Evolutionary conservation across 805 yeast genomes (phyloP).

Genomic region (Starmerella bacillaris): DNA sequence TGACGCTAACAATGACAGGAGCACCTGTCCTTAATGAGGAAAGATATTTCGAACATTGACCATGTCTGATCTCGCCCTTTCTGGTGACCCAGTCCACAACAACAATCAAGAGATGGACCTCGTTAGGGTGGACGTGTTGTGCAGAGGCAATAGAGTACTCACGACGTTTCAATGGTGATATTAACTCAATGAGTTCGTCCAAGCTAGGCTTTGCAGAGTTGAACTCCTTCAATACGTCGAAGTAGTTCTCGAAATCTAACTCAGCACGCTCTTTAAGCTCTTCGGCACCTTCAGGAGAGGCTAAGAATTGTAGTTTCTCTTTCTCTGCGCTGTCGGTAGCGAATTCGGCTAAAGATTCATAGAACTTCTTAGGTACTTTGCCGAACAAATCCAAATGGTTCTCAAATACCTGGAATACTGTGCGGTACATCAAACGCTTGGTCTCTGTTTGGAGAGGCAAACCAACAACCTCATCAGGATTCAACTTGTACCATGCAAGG

Average conservation of each 20-base stretch:
- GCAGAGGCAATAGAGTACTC: constrained; percentile 96
- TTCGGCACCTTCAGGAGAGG: constrained; percentile 65
- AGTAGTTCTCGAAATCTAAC: constrained; percentile 61
- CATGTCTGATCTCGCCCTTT: constrained; percentile 68
- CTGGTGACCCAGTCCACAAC: constrained; percentile 87
- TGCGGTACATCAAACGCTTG: constrained; percentile 40
- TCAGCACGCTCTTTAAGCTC: constrained; percentile 74
- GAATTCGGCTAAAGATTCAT: constrained; percentile 57
- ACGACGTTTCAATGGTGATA: constrained; percentile 84
- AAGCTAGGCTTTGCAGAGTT: constrained; percentile 63
- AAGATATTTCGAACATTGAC: constrained; percentile 84
- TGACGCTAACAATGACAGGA: constrained; percentile 81
- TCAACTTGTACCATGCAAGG: constrained; percentile 50
- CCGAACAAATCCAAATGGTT: constrained; percentile 82
- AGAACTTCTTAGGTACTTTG: constrained; percentile 88
- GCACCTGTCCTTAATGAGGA: constrained; percentile 63
- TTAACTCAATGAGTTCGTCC: constrained; percentile 47
- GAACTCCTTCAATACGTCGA: constrained; percentile 65
- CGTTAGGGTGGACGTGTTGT: constrained; percentile 77
- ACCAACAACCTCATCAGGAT: constrained; percentile 49
- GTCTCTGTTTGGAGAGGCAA: constrained; percentile 39
- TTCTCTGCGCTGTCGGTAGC: constrained; percentile 56
- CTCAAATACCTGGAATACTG: constrained; percentile 60
- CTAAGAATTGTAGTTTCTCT: constrained; percentile 41
- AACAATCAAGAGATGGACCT: constrained; percentile 77